Base-by-base conservation (phyloP, 257 asterid species). In the Knoxia roxburghii region DNA sequence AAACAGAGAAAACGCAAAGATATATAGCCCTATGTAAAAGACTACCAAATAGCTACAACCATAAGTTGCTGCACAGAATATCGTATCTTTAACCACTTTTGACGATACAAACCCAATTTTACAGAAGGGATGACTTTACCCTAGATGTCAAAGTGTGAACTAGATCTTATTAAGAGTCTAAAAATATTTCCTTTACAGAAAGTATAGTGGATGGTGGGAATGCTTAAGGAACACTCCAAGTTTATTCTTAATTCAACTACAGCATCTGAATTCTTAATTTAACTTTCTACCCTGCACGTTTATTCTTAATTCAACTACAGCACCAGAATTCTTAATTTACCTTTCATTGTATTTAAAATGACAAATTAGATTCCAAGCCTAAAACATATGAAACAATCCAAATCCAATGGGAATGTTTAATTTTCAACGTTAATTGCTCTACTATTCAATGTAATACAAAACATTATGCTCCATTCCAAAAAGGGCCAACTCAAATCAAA, bases 351-450 rank as follows among this genome's bases (percentile, higher is more conserved):
- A n/a, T n/a, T n/a, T n/a, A n/a, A n/a, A 30, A 17, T 18, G 54
- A 62, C 68, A 62, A 10, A 29, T 46, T 64, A 64, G 10, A 29
- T 18, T 13, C 60, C 20, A 65, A 14, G 49, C 69, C 57, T 14
- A 21, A 1, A 21, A 51, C 30, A 50, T 33, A 21, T 32, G 7
- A 20, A 32, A 18, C 29, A 48, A 49, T 49, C 6, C 33, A 23
- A n/a, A 48, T 27, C 45, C 43, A 57, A 57, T 18, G 9, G 24
- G 13, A 57, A 30, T 30, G 20, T 21, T 53, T 23, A 1, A 53
- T 57, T 4, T n/a, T 49, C 2, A 10, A 10, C 27, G 14, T 18
- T n/a, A n/a, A 26, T 35, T 24, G 20, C 12, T 9, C 20, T 33
- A 7, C 0, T 48, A 65, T 20, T 30, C 0, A 11, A 12, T 53